Evolutionary conservation across 441 rosid species (phyloP).

Genomic region (Oxalis stricta): DNA sequence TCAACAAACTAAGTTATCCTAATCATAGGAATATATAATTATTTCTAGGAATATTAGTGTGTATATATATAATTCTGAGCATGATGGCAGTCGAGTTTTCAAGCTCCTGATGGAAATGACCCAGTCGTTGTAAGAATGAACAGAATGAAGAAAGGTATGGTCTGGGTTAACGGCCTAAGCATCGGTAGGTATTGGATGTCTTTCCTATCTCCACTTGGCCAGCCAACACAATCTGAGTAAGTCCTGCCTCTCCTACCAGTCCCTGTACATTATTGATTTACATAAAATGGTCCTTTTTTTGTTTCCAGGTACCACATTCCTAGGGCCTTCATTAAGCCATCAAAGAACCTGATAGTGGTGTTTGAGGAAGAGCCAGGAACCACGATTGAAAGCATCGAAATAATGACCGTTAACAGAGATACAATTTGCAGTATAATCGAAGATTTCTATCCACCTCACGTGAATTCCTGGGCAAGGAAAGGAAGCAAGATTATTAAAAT

Average conservation of each 20-base stretch:
- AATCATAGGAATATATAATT: too few species aligned
- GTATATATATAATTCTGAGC: too few species aligned
- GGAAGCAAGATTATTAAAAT: constrained; percentile 5
- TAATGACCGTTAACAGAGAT: constrained; percentile 34
- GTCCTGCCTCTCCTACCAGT: too few species aligned
- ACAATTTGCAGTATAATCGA: constrained; percentile 36
- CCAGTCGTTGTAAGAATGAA: constrained; percentile 45
- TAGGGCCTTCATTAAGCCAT: constrained; percentile 37
- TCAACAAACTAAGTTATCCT: too few species aligned
- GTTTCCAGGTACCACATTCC: constrained; percentile 55
- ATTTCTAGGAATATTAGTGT: too few species aligned
- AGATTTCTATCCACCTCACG: constrained; percentile 32
- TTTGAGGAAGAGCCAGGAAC: constrained; percentile 43
- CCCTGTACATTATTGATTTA: too few species aligned
- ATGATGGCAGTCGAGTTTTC: constrained; percentile 38
- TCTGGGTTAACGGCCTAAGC: constrained; percentile 77
- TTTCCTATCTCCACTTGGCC: constrained; percentile 53
- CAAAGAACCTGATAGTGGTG: constrained; percentile 34
- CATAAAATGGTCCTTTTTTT: background rate
- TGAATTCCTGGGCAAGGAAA: constrained; percentile 29
- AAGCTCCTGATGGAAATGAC: constrained; percentile 54
- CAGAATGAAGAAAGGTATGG: constrained; percentile 71
- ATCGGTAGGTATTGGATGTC: constrained; percentile 86
- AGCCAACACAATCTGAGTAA: constrained; percentile 63
- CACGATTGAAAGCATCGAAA: constrained; percentile 23